phyloP scores from a whole-genome alignment of 495 filamentous ascomycete genomes.

The Wilcoxina mikolae region DNA sequence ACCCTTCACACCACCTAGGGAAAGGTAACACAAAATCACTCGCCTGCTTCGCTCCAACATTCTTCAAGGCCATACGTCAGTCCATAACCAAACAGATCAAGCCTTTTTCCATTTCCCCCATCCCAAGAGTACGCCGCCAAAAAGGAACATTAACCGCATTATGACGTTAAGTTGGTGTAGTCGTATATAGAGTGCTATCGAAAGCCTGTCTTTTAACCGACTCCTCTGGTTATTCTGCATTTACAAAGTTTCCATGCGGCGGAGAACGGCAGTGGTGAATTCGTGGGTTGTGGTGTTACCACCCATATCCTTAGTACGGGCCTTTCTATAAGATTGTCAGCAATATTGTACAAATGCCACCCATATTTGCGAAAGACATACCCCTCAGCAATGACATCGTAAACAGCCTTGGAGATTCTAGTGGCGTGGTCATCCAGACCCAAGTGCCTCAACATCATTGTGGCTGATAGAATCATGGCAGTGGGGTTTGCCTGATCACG shows the following conservation, averaged over 20 bases:
- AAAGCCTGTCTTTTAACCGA: not conserved
- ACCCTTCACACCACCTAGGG: too few species aligned
- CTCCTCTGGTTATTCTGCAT: not conserved
- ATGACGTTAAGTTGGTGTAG: too few species aligned
- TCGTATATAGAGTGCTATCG: not conserved
- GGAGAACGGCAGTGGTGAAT: constrained; percentile 83
- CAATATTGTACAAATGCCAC: not conserved
- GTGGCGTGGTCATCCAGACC: constrained; percentile 96
- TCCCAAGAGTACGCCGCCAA: not conserved
- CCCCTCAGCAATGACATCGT: constrained; percentile 90
- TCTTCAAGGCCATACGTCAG: not conserved
- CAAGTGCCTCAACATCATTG: constrained; percentile 92
- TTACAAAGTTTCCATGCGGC: constrained; percentile 61
- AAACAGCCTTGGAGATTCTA: constrained; percentile 92
- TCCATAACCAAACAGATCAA: not conserved
- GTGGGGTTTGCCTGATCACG: constrained; percentile 98
- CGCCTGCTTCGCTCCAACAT: not conserved
- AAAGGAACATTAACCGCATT: constrained; percentile 1
- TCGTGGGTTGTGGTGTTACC: constrained; percentile 77
- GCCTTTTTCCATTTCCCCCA: too few species aligned
- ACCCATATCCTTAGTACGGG: constrained; percentile 87
- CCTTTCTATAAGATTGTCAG: constrained; percentile 44
- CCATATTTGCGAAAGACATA: constrained; percentile 33
- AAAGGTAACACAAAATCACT: too few species aligned
- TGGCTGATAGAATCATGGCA: constrained; percentile 80